These are phyloP conservation scores for Starmerella tilneyi DNA, from an alignment of 805 yeast species.

Conservation along the genomic window DNA sequence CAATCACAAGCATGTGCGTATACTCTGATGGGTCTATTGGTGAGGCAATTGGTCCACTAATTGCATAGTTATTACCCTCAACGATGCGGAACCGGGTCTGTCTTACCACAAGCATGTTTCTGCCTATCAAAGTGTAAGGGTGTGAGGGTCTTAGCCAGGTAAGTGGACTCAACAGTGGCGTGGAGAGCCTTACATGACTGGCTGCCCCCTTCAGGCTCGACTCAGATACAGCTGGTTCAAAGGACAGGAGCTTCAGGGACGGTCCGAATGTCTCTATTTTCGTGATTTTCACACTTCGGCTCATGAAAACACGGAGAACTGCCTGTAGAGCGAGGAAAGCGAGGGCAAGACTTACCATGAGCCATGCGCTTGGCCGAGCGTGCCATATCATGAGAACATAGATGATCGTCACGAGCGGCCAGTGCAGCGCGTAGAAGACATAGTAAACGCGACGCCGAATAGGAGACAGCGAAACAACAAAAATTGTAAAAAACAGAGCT, in stretches of 20 bases:
- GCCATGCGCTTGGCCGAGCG: constrained; percentile 62
- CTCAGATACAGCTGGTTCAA: constrained; percentile 29
- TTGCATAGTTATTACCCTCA: constrained; percentile 29
- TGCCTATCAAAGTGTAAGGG: constrained; percentile 41
- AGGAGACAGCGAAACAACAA: constrained; percentile 54
- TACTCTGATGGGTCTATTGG: constrained; percentile 23
- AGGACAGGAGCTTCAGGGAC: constrained; percentile 38
- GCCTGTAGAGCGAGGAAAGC: constrained; percentile 49
- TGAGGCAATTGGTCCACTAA: constrained; percentile 34
- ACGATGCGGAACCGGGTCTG: constrained; percentile 31
- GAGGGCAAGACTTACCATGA: constrained; percentile 45
- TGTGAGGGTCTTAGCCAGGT: constrained; percentile 37
- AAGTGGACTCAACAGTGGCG: constrained; percentile 26
- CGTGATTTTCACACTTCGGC: constrained; percentile 20
- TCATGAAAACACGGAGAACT: constrained; percentile 36
- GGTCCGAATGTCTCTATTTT: constrained; percentile 34
- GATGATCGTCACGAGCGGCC: constrained; percentile 57
- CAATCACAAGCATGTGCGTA: constrained; percentile 19
- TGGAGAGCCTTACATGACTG: constrained; percentile 36
- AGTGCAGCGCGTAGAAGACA: constrained; percentile 62
- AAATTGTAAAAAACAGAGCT: constrained; percentile 41
- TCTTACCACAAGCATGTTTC: constrained; percentile 34
- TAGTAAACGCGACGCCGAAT: constrained; percentile 56
- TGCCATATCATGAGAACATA: constrained; percentile 62
- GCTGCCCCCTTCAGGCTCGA: constrained; percentile 35